These are phyloP conservation scores for Phytophthora quininea DNA, from an alignment of 352 stramenopile genomes.

Conservation along the genomic window DNA sequence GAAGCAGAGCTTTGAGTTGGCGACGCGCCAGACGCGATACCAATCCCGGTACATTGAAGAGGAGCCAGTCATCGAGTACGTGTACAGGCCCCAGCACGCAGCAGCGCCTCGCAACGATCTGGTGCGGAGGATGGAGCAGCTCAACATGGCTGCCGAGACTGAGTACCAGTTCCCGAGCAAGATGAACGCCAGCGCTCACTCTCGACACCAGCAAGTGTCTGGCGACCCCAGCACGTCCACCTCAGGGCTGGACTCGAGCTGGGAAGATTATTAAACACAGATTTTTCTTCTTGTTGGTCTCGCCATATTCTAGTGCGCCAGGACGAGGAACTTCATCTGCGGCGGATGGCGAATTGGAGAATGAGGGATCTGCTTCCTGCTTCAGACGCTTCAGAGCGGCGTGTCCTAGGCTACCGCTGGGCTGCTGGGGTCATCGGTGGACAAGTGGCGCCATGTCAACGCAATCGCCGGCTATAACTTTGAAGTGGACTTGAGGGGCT, in stretches of 20 bases:
- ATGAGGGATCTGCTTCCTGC: too few relatives aligned
- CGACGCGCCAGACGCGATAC: conserved; percentile 19
- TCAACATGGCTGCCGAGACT: conserved; percentile 61
- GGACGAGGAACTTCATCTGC: too few relatives aligned
- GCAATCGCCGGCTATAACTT: too few relatives aligned
- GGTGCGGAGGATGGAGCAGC: conserved; percentile 56
- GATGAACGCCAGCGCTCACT: conserved; percentile 33
- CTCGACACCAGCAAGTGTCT: conserved; percentile 3
- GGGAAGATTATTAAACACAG: too few relatives aligned
- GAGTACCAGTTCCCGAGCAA: conserved; percentile 64
- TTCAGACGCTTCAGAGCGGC: background rate
- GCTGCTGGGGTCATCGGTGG: too few relatives aligned
- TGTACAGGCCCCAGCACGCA: conserved; percentile 6
- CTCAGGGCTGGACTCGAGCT: conserved; percentile 32
- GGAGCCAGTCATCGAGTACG: conserved; percentile 23
- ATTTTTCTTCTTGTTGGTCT: too few relatives aligned
- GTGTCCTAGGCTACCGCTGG: background rate
- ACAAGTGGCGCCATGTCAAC: too few relatives aligned
- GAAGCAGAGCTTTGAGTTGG: conserved; percentile 24
- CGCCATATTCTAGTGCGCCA: background rate
- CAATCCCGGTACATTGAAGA: conserved; percentile 19
- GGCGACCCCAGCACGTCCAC: conserved; percentile 19
- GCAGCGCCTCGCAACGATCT: conserved; percentile 26
- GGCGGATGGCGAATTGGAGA: too few relatives aligned
- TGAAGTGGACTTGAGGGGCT: too few relatives aligned